Percentiles rank a stretch among this genome's conserved stretches.
Evolutionary conservation across 2,329 filamentous ascomycete species (phyloP).

Genomic region (Didymella pomorum): DNA sequence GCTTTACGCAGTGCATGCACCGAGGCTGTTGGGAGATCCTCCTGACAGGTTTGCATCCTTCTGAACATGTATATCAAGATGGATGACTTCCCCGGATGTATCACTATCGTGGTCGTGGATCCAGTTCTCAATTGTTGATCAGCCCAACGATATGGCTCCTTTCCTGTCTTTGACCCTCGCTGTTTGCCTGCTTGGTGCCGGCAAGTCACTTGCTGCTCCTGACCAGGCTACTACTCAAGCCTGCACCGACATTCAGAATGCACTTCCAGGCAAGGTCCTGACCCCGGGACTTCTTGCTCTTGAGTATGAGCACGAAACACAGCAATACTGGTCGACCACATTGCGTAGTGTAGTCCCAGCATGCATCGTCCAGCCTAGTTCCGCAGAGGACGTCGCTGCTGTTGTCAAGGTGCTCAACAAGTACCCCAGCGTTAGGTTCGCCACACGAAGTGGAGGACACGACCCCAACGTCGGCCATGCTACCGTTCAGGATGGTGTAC

Average conservation of each 20-base stretch:
- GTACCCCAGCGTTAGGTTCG: conserved; percentile 33
- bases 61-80: background rate
- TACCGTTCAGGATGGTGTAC: conserved; percentile 48
- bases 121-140: background rate
- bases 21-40: background rate
- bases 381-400: conserved; percentile 35
- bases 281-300: conserved; percentile 27
- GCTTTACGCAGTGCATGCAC: background rate
- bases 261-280: conserved; percentile 31
- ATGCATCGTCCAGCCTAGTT: conserved; percentile 37
- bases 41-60: background rate
- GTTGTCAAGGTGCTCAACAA: conserved; percentile 37
- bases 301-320: conserved; percentile 31
- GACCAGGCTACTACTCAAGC: conserved; percentile 28
- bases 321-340: conserved; percentile 34
- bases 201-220: conserved; percentile 20
- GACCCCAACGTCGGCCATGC: conserved; percentile 49
- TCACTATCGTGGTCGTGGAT: background rate
- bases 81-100: background rate
- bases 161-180: background rate
- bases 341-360: conserved; percentile 32
- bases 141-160: conserved; percentile 1
- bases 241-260: conserved; percentile 30
- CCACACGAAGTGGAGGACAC: conserved; percentile 48
- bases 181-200: conserved; percentile 19